phyloP scores from a whole-genome alignment of 352 stramenopile genomes.

The Phytophthora megakarya region DNA sequence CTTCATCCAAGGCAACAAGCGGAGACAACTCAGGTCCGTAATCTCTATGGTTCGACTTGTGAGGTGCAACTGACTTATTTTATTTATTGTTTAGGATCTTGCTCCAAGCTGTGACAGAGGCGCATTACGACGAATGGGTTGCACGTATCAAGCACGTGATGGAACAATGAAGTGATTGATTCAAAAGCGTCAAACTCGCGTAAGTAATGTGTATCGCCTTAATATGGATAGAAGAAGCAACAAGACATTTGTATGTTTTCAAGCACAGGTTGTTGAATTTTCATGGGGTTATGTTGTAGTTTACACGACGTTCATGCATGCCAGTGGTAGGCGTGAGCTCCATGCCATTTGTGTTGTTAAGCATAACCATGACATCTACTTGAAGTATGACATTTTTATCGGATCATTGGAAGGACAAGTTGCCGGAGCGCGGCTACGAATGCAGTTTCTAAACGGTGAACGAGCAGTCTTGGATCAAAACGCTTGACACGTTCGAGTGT shows the following conservation, averaged over 20 bases:
- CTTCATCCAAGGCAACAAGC: constrained; percentile 53
- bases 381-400: constrained; percentile 34
- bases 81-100: constrained; percentile 40
- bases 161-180: constrained; percentile 29
- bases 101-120: constrained; percentile 62
- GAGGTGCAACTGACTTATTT: background rate
- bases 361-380: constrained; percentile 34
- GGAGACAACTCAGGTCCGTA: constrained; percentile 44
- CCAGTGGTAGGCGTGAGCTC: constrained; percentile 45
- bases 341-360: constrained; percentile 6
- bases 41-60: background rate
- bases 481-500: constrained; percentile 35
- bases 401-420: constrained; percentile 4
- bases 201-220: constrained; percentile 9
- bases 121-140: constrained; percentile 53
- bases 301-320: constrained; percentile 39
- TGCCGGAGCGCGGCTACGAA: constrained; percentile 18
- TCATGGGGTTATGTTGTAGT: constrained; percentile 11
- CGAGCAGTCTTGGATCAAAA: constrained; percentile 37
- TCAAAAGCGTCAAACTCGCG: background rate
- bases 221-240: constrained; percentile 9
- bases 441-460: constrained; percentile 23
- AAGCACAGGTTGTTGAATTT: constrained; percentile 1
- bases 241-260: background rate
- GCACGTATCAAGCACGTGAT: constrained; percentile 48